phyloP scores from a whole-genome alignment of 2,329 filamentous ascomycete species.

The Coleophoma cylindrospora region DNA sequence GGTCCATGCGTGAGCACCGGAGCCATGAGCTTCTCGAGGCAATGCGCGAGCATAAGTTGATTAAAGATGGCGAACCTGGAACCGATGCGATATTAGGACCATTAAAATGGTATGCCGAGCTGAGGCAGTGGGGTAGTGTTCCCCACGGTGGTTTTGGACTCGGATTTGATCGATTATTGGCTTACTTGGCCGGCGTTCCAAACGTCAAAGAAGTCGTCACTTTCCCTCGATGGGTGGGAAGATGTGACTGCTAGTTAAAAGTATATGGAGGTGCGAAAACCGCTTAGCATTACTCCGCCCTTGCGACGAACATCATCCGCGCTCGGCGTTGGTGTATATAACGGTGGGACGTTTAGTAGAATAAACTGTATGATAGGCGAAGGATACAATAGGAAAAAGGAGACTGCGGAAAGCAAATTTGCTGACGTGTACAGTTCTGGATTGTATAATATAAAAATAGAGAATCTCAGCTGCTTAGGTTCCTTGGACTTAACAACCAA shows the following conservation, averaged over 20 bases:
- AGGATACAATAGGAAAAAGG: too few species aligned
- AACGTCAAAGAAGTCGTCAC: constrained; percentile 65
- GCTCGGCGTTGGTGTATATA: too few species aligned
- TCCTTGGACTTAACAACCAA: too few species aligned
- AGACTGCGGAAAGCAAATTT: too few species aligned
- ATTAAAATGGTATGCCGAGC: constrained; percentile 66
- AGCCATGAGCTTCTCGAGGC: constrained; percentile 48
- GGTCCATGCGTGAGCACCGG: constrained; percentile 66
- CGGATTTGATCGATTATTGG: constrained; percentile 65
- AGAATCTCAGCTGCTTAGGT: too few species aligned
- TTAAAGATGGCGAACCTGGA: constrained; percentile 29
- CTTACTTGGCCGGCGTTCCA: constrained; percentile 59
- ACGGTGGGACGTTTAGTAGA: too few species aligned
- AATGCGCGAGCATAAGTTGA: constrained; percentile 55
- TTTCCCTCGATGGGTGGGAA: constrained; percentile 54
- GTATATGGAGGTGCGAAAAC: not conserved
- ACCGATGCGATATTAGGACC: constrained; percentile 33
- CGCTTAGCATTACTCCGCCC: too few species aligned
- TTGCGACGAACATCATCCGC: too few species aligned
- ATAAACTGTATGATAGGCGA: too few species aligned
- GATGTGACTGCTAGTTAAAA: constrained; percentile 31
- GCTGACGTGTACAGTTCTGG: too few species aligned
- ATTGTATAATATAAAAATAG: too few species aligned
- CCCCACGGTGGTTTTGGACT: constrained; percentile 70
- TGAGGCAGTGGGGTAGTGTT: constrained; percentile 64